Percentiles rank a stretch among this genome's conserved stretches.
phyloP scores from a whole-genome alignment of 2,329 filamentous ascomycete species.

The Aaosphaeria arxii region DNA sequence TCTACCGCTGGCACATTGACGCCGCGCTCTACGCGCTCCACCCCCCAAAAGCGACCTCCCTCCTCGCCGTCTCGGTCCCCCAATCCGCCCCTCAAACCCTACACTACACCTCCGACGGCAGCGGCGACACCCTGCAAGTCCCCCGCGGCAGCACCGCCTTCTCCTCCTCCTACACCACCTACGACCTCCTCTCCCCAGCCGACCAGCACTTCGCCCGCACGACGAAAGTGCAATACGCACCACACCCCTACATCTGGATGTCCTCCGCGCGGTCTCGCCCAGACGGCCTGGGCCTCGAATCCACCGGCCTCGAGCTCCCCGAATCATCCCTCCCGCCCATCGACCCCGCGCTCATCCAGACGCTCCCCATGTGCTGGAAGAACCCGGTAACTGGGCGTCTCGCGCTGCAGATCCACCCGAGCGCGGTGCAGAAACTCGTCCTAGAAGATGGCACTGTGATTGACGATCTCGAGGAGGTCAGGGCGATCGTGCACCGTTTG shows the following conservation, averaged over 20 bases:
- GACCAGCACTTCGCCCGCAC: constrained; percentile 67
- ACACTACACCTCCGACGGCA: constrained; percentile 67
- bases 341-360: constrained; percentile 64
- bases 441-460: constrained; percentile 64
- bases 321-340: constrained; percentile 61
- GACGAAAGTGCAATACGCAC: constrained; percentile 70
- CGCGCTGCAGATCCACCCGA: constrained; percentile 72
- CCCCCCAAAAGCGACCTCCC: constrained; percentile 69
- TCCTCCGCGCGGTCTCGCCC: constrained; percentile 62
- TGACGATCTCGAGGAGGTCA: constrained; percentile 64
- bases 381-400: constrained; percentile 69
- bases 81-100: constrained; percentile 63
- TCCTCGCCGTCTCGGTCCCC: constrained; percentile 72
- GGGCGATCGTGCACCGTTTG: constrained; percentile 67
- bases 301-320: constrained; percentile 62
- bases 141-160: constrained; percentile 76
- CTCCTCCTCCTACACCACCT: constrained; percentile 69
- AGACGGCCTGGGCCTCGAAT: constrained; percentile 69
- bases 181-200: constrained; percentile 60
- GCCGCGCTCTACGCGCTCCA: constrained; percentile 72
- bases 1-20: constrained; percentile 81
- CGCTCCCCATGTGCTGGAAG: constrained; percentile 74
- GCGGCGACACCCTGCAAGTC: constrained; percentile 62
- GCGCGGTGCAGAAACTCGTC: constrained; percentile 67
- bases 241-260: constrained; percentile 85